These are phyloP conservation scores for Aegilops sharonensis DNA, from an alignment of 176 grass and related monocot species.

Conservation along the genomic window DNA sequence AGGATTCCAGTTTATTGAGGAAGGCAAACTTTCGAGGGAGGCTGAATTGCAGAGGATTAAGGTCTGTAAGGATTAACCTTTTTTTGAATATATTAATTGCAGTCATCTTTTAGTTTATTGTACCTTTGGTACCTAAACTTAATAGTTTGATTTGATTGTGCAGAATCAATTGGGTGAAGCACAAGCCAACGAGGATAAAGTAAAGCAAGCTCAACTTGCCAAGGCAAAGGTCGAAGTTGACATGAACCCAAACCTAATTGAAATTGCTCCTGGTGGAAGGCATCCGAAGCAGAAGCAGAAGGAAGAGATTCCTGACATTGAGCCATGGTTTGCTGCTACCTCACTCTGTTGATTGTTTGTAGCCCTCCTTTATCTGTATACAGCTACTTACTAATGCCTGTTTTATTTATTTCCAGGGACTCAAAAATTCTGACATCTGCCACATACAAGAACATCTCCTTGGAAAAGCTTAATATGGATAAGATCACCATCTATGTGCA, in stretches of 20 bases:
- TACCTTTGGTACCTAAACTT: constrained; percentile 18
- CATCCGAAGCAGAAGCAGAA: constrained; percentile 69
- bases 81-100: constrained; percentile 4
- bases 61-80: constrained; percentile 28
- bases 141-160: background rate
- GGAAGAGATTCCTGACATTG: constrained; percentile 89
- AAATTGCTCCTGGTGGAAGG: constrained; percentile 58
- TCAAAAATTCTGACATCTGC: constrained; percentile 53
- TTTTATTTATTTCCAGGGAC: constrained; percentile 62
- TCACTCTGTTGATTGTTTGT: background rate
- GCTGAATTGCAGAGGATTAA: constrained; percentile 89
- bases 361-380: background rate
- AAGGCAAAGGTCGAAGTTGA: too few relatives aligned
- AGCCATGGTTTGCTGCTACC: constrained; percentile 72
- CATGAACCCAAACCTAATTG: constrained; percentile 89
- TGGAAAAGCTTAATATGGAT: constrained; percentile 77
- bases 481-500: constrained; percentile 88
- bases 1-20: constrained; percentile 83
- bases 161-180: constrained; percentile 99
- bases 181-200: too few relatives aligned
- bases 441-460: constrained; percentile 50
- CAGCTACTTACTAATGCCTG: background rate
- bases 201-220: too few relatives aligned
- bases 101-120: background rate
- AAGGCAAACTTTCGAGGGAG: constrained; percentile 72